Evolutionary conservation across 176 grass and related monocot species (phyloP).

Genomic region (Microstegium vimineum): DNA sequence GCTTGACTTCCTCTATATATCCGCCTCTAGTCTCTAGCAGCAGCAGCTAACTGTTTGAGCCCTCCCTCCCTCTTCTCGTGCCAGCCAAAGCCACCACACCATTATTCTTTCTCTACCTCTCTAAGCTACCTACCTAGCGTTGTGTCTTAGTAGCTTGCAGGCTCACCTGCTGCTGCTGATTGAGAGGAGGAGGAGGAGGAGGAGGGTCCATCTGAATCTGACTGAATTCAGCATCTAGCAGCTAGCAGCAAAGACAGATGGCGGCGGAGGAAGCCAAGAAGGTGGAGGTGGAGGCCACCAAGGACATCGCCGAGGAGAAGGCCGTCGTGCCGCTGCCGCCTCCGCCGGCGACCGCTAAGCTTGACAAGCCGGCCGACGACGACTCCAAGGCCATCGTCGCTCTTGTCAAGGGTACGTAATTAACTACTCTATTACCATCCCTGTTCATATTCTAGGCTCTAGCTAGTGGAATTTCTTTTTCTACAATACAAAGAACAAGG

Average conservation of each 20-base stretch:
- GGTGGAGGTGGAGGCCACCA: slow-evolving; percentile 53
- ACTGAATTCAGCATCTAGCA: not conserved
- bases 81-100: not conserved
- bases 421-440: not conserved
- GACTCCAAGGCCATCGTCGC: slow-evolving; percentile 45
- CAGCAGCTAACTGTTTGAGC: not conserved
- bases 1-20: not conserved
- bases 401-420: slow-evolving; percentile 27
- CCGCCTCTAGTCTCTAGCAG: no score
- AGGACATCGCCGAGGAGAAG: slow-evolving; percentile 68
- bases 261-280: slow-evolving; percentile 39
- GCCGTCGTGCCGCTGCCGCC: slow-evolving; percentile 27
- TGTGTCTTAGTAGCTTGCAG: not conserved
- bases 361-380: not conserved
- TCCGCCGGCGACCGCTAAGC: not conserved
- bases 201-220: no score
- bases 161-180: not conserved
- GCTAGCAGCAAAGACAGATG: not conserved
- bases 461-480: no score
- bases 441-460: not conserved
- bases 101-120: not conserved
- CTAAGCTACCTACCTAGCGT: not conserved
- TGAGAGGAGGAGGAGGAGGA: not conserved
- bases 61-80: not conserved
- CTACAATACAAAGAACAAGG: no score